These are phyloP conservation scores for Pseudonitzschia pungens DNA, from an alignment of 108 stramenopile genomes.

Conservation along the genomic window DNA sequence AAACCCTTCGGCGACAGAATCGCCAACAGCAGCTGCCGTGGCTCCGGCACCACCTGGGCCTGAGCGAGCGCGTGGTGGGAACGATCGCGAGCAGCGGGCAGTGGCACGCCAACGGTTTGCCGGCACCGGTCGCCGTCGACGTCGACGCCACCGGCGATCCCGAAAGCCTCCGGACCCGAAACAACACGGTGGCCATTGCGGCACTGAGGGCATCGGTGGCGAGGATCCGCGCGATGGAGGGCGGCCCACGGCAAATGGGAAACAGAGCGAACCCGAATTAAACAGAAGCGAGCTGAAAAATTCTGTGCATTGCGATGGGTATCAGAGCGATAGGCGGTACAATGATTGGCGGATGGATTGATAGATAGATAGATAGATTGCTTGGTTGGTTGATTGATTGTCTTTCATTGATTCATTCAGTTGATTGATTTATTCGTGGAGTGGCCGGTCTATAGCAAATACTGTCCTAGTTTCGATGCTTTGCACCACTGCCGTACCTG, in stretches of 20 bases:
- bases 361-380: too few species aligned
- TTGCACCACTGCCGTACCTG: too few species aligned
- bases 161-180: constrained; percentile 3
- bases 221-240: constrained; percentile 18
- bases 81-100: constrained; percentile 24
- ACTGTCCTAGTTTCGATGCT: too few species aligned
- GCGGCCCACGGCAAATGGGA: neutral
- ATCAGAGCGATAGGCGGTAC: too few species aligned
- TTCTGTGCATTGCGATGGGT: too few species aligned
- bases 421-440: too few species aligned
- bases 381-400: too few species aligned
- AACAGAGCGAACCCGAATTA: neutral
- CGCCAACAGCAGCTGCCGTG: too few species aligned
- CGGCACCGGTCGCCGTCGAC: neutral
- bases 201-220: constrained; percentile 24
- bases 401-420: too few species aligned
- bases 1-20: neutral
- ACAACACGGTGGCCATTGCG: constrained; percentile 35
- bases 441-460: too few species aligned
- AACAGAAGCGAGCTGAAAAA: too few species aligned
- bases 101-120: constrained; percentile 31
- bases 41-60: neutral
- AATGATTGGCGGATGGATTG: too few species aligned
- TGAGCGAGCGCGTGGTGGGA: constrained; percentile 26
- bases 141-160: neutral